These are phyloP conservation scores for Porphyrellus cyaneotinctus DNA, from an alignment of 768 basidiomycete genomes.

Conservation along the genomic window DNA sequence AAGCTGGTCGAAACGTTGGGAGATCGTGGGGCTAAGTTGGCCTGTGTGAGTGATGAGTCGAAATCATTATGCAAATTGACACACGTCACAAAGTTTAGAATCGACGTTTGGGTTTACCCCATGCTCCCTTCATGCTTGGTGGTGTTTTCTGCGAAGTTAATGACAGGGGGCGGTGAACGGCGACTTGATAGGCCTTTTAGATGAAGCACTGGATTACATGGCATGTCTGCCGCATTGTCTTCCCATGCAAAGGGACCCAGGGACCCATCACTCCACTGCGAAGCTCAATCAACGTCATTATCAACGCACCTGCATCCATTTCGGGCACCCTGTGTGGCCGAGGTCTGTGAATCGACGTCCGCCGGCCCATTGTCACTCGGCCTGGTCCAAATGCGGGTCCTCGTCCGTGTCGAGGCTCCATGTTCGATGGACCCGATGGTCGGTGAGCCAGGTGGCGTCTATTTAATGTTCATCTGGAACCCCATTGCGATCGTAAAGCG, in stretches of 20 bases:
- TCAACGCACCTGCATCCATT: constrained; percentile 6
- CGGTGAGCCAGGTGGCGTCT: background rate
- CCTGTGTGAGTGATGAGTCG: constrained; percentile 13
- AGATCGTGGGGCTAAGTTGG: constrained; percentile 33
- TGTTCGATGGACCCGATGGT: background rate
- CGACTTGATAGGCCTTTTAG: constrained; percentile 1
- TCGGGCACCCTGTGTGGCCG: background rate
- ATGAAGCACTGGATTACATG: constrained; percentile 20
- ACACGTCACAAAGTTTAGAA: constrained; percentile 5
- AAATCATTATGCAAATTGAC: constrained; percentile 12
- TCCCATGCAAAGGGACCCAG: constrained; percentile 9
- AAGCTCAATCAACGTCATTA: constrained; percentile 20
- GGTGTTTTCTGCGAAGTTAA: constrained; percentile 8
- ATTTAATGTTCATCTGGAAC: constrained; percentile 6
- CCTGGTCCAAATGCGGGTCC: background rate
- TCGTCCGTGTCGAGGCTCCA: background rate
- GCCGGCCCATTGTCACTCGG: background rate
- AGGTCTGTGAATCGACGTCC: background rate
- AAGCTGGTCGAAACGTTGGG: constrained; percentile 61
- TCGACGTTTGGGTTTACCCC: constrained; percentile 2
- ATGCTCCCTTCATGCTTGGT: constrained; percentile 4
- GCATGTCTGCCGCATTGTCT: constrained; percentile 25
- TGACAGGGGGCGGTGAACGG: constrained; percentile 9
- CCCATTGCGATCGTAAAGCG: constrained; percentile 8
- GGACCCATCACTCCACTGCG: constrained; percentile 13